Percentiles rank a stretch among this genome's conserved stretches.
These are phyloP conservation scores for Sicyos baderoa DNA, from an alignment of 306 rosid species.

Conservation along the genomic window DNA sequence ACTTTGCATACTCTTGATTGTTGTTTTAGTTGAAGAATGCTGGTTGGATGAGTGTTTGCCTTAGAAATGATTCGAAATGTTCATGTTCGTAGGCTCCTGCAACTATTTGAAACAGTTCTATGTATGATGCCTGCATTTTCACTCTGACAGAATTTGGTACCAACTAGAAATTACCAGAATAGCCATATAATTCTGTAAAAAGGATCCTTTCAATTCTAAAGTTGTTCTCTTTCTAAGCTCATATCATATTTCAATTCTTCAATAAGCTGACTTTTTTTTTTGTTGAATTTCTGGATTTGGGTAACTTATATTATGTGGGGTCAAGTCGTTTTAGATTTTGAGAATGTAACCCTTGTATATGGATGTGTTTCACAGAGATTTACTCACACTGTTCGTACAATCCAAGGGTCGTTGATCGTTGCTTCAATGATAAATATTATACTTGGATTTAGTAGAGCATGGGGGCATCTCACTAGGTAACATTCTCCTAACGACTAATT, in stretches of 20 bases:
- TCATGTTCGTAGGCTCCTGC: background rate
- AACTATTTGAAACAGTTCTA: background rate
- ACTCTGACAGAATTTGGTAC: background rate
- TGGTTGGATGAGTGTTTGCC: background rate
- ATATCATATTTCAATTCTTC: background rate
- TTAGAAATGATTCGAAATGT: background rate
- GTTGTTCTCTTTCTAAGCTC: background rate
- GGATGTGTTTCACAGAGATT: conserved; percentile 58
- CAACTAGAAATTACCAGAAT: background rate
- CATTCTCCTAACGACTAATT: background rate
- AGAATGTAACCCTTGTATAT: background rate
- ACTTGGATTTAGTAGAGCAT: conserved; percentile 59
- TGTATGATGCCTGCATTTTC: background rate
- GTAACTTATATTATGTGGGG: background rate
- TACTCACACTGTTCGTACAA: conserved; percentile 54
- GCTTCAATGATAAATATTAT: conserved; percentile 67
- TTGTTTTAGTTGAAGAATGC: background rate
- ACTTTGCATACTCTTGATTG: background rate
- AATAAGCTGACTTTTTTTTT: too few species aligned
- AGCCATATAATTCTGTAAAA: background rate
- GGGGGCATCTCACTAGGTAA: conserved; percentile 72
- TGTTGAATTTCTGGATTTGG: background rate
- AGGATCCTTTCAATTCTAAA: background rate
- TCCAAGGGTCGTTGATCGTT: conserved; percentile 82
- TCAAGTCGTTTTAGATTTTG: background rate